Base-by-base conservation (phyloP, 169 alveolate species). In the Cryptosporidium sp. region DNA sequence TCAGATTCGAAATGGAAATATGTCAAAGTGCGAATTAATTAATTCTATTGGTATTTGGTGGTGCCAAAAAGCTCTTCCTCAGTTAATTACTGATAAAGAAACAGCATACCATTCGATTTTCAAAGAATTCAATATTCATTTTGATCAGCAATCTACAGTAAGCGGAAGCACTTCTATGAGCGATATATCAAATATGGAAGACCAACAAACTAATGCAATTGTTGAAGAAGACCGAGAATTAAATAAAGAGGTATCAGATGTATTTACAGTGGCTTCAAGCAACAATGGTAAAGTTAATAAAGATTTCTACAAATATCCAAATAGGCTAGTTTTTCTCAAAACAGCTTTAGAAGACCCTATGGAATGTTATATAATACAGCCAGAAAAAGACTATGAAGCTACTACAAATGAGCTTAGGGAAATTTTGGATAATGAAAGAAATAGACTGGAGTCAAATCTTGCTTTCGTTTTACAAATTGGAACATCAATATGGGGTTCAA, bases 51-150 rank as follows among this genome's bases (percentile, higher is more conserved):
- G 80, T 21, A 80, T 80, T 62, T 80, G 89, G 89, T 80, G 89
- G 89, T 80, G 89, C 10, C 89, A 80, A 44, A 80, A 80, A 8
- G 89, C 89, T 8, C 75, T 80, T 23, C 89, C 89, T 48, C 89
- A 80, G 56, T 56, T 80, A 6, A 80, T 80, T 26, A 80, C 89
- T 16, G 89, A 80, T 31, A 80, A 60, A 58, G 89, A 80, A 35
- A 80, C 89, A 3, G 89, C 75, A 3, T 80, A 60, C 37, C 89
- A 80, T 16, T 44, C 89, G 0, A 61, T 80, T 31, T 62, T 80
- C 23, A 60, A 80, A 42, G 89, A 80, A 14, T 80, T 80, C 26
- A 26, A 69, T 39, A 10, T 69, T 12, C 37, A 69, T 37, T 3
- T 42, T 21, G 58, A 70, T 51, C 68, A 70, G 10, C 68, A 70